Percentiles rank a stretch among this genome's conserved stretches.
These are phyloP conservation scores for Rhodofomes roseus DNA, from an alignment of 1,284 basidiomycete species.

Conservation along the genomic window DNA sequence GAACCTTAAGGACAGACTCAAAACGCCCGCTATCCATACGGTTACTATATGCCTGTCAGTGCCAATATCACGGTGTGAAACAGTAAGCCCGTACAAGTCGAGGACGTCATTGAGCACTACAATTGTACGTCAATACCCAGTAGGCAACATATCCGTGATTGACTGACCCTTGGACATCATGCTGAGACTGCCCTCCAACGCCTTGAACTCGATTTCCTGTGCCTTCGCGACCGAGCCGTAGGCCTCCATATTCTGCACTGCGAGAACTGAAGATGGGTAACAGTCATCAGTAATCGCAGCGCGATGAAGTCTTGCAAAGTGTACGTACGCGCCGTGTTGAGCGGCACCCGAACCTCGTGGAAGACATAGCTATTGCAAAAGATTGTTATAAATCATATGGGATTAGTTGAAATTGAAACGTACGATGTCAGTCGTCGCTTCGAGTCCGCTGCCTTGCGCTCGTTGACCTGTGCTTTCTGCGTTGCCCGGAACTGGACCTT, in stretches of 20 bases:
- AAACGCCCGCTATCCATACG: constrained; percentile 82
- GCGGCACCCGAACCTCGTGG: constrained; percentile 85
- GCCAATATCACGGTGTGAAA: constrained; percentile 3
- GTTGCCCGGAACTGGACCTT: constrained; percentile 77
- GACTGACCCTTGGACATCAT: constrained; percentile 85
- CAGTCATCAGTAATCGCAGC: not conserved
- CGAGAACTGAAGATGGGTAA: constrained; percentile 50
- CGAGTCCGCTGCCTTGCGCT: constrained; percentile 75
- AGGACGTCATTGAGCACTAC: constrained; percentile 85
- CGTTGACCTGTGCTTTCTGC: constrained; percentile 83
- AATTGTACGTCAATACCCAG: constrained; percentile 1
- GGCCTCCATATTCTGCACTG: constrained; percentile 87
- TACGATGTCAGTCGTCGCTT: constrained; percentile 80
- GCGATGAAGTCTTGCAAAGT: not conserved
- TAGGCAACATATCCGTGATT: no score
- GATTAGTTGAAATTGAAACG: constrained; percentile 17
- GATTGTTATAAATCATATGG: not conserved
- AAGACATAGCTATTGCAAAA: constrained; percentile 59
- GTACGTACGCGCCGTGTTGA: constrained; percentile 80
- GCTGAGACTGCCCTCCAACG: constrained; percentile 76
- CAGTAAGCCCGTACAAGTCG: constrained; percentile 56
- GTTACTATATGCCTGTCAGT: constrained; percentile 25
- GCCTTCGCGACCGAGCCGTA: constrained; percentile 57
- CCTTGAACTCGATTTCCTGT: constrained; percentile 77
- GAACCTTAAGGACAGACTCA: constrained; percentile 60